Conservation (phyloP, 1,139 yeast genomes). For the Blastobotrys proliferans region DNA sequence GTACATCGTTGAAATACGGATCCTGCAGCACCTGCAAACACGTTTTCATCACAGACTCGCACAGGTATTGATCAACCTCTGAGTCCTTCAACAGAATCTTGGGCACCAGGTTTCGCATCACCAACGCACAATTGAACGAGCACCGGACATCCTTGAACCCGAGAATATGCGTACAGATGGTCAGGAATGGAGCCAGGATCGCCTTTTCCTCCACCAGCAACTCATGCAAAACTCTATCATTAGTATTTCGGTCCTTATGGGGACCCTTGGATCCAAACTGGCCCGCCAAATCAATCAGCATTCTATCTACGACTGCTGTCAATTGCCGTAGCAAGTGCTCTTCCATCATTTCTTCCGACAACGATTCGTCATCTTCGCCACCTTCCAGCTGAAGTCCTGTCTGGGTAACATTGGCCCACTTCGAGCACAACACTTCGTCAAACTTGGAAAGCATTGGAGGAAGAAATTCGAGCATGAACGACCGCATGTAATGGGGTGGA, state of each 20-base stretch:
- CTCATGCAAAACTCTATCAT: conserved; percentile 13
- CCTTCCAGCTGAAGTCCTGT: conserved; percentile 70
- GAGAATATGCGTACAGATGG: conserved; percentile 70
- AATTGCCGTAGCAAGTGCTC: conserved; percentile 90
- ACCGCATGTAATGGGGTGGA: conserved; percentile 63
- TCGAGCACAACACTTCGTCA: conserved; percentile 61
- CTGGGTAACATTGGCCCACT: conserved; percentile 71
- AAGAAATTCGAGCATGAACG: conserved; percentile 70
- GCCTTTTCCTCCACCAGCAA: conserved; percentile 56
- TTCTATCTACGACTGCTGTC: conserved; percentile 88
- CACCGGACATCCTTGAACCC: conserved; percentile 86
- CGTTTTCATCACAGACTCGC: conserved; percentile 47
- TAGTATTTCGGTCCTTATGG: conserved; percentile 14
- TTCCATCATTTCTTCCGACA: conserved; percentile 98
- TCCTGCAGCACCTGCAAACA: conserved; percentile 63
- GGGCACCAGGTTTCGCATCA: conserved; percentile 64
- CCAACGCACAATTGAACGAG: conserved; percentile 81
- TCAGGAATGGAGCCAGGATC: conserved; percentile 74
- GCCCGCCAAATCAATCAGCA: conserved; percentile 83
- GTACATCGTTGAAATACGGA: conserved; percentile 79
- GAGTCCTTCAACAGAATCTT: conserved; percentile 66
- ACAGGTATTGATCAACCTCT: conserved; percentile 73
- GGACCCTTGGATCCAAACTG: conserved; percentile 41
- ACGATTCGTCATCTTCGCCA: conserved; percentile 61
- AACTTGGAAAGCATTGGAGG: conserved; percentile 72